Conservation (phyloP, 257 asterid species). For the Plantago major region DNA sequence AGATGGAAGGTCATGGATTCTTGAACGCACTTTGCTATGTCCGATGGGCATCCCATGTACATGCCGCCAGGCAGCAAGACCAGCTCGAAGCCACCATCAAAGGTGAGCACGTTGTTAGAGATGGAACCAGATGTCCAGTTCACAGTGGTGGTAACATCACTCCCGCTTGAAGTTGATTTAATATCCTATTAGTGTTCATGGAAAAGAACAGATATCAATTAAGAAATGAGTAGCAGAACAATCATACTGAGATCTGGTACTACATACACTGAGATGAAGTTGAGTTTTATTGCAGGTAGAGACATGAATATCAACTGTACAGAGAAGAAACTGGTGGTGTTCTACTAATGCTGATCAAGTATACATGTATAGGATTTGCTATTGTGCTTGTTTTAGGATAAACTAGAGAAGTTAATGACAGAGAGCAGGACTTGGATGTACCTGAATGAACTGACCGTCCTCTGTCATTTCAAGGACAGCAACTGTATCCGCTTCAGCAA, state of each 20-base stretch:
- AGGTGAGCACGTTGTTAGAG: conserved; percentile 50
- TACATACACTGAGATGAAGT: too few species aligned
- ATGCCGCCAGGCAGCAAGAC: conserved; percentile 77
- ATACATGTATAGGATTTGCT: too few species aligned
- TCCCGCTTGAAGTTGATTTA: conserved; percentile 38
- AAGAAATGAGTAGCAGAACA: neutral
- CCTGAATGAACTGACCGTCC: conserved; percentile 82
- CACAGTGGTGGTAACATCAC: conserved; percentile 63
- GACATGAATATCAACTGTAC: too few species aligned
- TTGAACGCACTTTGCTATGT: conserved; percentile 67
- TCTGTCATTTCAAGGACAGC: conserved; percentile 54
- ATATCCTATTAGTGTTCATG: conserved; percentile 47
- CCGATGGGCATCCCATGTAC: conserved; percentile 87
- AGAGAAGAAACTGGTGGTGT: too few species aligned
- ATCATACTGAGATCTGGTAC: too few species aligned
- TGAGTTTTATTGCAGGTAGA: too few species aligned
- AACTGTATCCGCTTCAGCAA: conserved; percentile 70
- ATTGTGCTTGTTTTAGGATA: too few species aligned
- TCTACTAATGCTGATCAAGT: too few species aligned
- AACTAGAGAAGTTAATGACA: neutral
- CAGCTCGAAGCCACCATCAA: conserved; percentile 68
- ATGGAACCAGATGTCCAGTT: conserved; percentile 67
- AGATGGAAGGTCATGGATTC: conserved; percentile 80
- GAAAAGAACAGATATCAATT: neutral
- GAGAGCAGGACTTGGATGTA: conserved; percentile 22